A percentile compares a stretch with the other conserved stretches of the same genome.
phyloP scores from a whole-genome alignment of 1,284 basidiomycete genomes.

The Boletus holoroseus region DNA sequence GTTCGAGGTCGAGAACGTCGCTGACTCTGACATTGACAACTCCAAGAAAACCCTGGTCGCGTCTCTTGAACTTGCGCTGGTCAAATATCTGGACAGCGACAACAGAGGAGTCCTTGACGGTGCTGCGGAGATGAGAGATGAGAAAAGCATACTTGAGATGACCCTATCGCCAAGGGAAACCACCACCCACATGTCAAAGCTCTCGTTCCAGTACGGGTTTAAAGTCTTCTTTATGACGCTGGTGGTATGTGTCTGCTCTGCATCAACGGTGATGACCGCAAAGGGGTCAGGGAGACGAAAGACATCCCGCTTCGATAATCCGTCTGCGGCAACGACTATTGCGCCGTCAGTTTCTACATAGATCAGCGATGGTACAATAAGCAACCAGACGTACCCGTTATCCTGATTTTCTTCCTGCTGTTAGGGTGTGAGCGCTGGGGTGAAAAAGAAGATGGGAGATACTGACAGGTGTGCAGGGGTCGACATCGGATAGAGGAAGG shows the following conservation, averaged over 20 bases:
- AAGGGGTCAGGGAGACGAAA: conserved; percentile 92
- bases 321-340: conserved; percentile 84
- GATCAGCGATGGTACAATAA: background rate
- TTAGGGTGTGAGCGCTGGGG: conserved; percentile 11
- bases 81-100: conserved; percentile 95
- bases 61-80: conserved; percentile 94
- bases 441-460: background rate
- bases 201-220: conserved; percentile 93
- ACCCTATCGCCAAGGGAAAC: background rate
- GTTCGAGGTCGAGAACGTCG: conserved; percentile 84
- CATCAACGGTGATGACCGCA: conserved; percentile 91
- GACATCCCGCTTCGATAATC: conserved; percentile 84
- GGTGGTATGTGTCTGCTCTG: conserved; percentile 90
- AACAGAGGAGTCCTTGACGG: conserved; percentile 85
- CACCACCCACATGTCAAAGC: conserved; percentile 72
- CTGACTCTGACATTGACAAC: conserved; percentile 89
- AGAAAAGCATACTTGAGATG: background rate
- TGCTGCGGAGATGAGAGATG: conserved; percentile 40
- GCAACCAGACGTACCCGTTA: conserved; percentile 44
- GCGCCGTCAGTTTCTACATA: background rate
- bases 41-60: conserved; percentile 91
- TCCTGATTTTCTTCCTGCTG: conserved; percentile 56
- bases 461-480: conserved; percentile 29
- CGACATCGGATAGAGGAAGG: conserved; percentile 21
- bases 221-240: conserved; percentile 86